phyloP scores from a whole-genome alignment of 1,139 yeast species.

The Kodamaea anthophila region DNA sequence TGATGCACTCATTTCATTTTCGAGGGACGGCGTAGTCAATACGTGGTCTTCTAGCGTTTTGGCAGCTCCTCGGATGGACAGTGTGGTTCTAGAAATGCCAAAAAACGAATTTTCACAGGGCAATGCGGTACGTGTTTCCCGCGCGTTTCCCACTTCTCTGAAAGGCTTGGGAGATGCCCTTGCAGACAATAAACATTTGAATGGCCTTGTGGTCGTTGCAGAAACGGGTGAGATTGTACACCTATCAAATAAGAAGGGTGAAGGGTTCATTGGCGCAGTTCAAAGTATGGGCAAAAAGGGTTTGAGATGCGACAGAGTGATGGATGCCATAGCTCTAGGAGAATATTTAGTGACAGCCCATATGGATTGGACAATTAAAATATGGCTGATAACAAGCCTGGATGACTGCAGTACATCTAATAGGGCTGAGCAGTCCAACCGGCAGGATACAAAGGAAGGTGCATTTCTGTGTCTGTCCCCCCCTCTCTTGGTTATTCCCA shows the following conservation, averaged over 20 bases:
- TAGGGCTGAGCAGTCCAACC: too few species aligned
- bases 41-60: conserved; percentile 37
- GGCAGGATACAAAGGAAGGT: too few species aligned
- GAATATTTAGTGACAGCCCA: conserved; percentile 18
- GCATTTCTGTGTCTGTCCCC: too few species aligned
- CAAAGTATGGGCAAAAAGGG: too few species aligned
- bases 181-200: conserved; percentile 19
- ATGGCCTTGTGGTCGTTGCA: conserved; percentile 38
- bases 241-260: conserved; percentile 27
- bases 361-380: conserved; percentile 25
- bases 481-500: conserved; percentile 22
- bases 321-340: conserved; percentile 7
- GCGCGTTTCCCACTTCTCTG: conserved; percentile 5
- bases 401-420: too few species aligned
- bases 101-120: conserved; percentile 10
- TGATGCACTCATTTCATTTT: conserved; percentile 25
- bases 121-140: conserved; percentile 7
- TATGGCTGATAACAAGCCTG: conserved; percentile 17
- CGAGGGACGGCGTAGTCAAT: conserved; percentile 32
- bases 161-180: too few species aligned
- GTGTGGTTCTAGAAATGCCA: conserved; percentile 12
- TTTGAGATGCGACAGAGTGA: too few species aligned
- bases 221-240: conserved; percentile 45
- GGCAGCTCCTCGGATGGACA: conserved; percentile 24
- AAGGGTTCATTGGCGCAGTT: conserved; percentile 20